Evolutionary conservation across 176 grass and related monocot genomes (phyloP), one percentile per base, ranked within the genome.

Genomic region (Triticum dicoccoides): DNA sequence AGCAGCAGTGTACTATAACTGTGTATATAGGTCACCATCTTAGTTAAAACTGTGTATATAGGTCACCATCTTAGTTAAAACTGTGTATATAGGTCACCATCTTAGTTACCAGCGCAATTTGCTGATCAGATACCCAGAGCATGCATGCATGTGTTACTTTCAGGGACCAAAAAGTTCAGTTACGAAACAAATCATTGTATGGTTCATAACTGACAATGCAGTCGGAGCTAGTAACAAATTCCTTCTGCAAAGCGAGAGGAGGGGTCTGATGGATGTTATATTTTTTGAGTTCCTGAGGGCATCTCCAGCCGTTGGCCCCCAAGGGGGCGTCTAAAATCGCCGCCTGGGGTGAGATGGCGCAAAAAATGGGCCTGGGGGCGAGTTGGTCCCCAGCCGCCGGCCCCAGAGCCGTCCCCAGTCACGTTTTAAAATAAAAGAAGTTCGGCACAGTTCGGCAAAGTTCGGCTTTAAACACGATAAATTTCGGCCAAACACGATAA

Each of bases 141-240:
- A 64, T 70, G 20, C 61, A 9, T 21, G 20, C 65, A 65, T 71
- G 20, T 71, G 13, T 21, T 79, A 38, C 38, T 84, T 37, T 33
- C 29, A 54, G 32, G 73, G 73, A 80, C 18, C 41, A 80, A 74
- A 85, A 83, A 78, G 6, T 17, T 65, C 15, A 27, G 69, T 25
- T 81, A 18, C 30, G 34, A 47, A 70, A 10, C 65, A 3, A 30
- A 44, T 14, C 44, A 14, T 63, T 29, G 34, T 88, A 6, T 34
- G 39, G 14, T 66, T 82, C 47, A 9, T 44, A 82, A 77, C 39
- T 72, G 82, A 73, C 56, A 89, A 66, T 18, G 56, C 23, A 80
- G 38, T 18, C 23, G 20, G 61, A 80, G 34, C 32, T 59, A 62
- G 37, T n/a, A 21, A 76, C 73, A 52, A 75, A 76, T 52, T 20